These are phyloP conservation scores for Batrachochytrium dendrobatidis DNA, from an alignment of 371 early-diverging fungal species.

Conservation along the genomic window DNA sequence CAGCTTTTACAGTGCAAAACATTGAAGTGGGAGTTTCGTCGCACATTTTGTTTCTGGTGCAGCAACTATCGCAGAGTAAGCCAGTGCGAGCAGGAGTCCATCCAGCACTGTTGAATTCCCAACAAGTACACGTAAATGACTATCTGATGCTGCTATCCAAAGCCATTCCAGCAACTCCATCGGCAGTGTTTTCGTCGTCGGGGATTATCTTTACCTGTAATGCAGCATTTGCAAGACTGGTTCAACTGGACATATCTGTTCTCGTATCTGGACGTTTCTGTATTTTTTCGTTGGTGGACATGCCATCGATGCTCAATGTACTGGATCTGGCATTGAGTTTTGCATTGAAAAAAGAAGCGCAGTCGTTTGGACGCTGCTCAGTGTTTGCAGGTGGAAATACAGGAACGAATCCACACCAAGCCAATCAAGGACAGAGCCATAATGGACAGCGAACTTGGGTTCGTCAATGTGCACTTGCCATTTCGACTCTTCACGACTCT, in stretches of 20 bases:
- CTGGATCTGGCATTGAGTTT: neutral
- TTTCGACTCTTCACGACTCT: neutral
- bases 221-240: neutral
- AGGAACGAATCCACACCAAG: neutral
- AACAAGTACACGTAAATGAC: too few relatives aligned
- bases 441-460: neutral
- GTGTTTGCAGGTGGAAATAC: neutral
- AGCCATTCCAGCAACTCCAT: neutral
- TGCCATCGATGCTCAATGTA: constrained; percentile 1
- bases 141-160: neutral
- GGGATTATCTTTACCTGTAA: neutral
- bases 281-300: neutral
- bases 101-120: too few relatives aligned
- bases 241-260: neutral
- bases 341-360: neutral
- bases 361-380: neutral
- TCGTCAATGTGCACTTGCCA: neutral
- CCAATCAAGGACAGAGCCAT: neutral
- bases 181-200: constrained; percentile 1
- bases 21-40: neutral
- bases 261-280: neutral
- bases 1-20: neutral
- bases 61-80: neutral
- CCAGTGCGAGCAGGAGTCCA: neutral
- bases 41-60: neutral